Evolutionary conservation across 2,329 filamentous ascomycete genomes (phyloP).

Genomic region (Cadophora malorum): DNA sequence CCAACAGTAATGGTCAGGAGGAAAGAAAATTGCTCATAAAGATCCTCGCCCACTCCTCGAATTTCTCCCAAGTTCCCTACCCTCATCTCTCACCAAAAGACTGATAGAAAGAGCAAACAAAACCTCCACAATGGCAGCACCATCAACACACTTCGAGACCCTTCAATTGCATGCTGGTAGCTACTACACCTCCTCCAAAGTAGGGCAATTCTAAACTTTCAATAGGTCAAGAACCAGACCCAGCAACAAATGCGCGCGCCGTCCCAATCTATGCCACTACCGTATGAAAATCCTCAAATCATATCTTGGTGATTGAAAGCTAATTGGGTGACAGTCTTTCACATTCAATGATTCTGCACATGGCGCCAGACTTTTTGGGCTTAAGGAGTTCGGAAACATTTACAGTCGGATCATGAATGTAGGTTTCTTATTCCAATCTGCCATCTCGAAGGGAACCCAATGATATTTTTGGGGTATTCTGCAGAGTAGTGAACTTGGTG

Average conservation of each 20-base stretch:
- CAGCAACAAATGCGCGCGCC: slow-evolving; percentile 83
- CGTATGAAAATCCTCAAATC: slow-evolving; percentile 46
- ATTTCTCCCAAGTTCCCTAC: slow-evolving; percentile 11
- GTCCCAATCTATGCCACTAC: slow-evolving; percentile 96
- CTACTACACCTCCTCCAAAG: slow-evolving; percentile 16
- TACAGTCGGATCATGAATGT: slow-evolving; percentile 97
- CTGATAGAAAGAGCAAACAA: neutral
- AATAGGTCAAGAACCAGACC: slow-evolving; percentile 77
- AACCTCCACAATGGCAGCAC: slow-evolving; percentile 37
- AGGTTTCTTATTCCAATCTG: slow-evolving; percentile 15
- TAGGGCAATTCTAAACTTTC: slow-evolving; percentile 28
- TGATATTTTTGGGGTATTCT: neutral
- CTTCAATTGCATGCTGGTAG: slow-evolving; percentile 83
- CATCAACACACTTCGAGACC: slow-evolving; percentile 76
- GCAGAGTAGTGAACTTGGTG: neutral
- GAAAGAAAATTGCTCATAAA: neutral
- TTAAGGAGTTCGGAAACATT: slow-evolving; percentile 95
- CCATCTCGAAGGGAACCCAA: neutral
- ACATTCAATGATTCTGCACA: slow-evolving; percentile 96
- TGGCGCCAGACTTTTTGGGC: slow-evolving; percentile 90
- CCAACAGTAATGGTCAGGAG: neutral
- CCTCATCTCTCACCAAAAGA: slow-evolving; percentile 5
- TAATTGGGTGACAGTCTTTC: slow-evolving; percentile 67
- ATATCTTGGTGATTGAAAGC: neutral
- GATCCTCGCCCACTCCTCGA: neutral